Percentiles rank a stretch among this genome's conserved stretches.
Conservation (phyloP, 2,329 filamentous ascomycete species). For the Talaromyces sp. region DNA sequence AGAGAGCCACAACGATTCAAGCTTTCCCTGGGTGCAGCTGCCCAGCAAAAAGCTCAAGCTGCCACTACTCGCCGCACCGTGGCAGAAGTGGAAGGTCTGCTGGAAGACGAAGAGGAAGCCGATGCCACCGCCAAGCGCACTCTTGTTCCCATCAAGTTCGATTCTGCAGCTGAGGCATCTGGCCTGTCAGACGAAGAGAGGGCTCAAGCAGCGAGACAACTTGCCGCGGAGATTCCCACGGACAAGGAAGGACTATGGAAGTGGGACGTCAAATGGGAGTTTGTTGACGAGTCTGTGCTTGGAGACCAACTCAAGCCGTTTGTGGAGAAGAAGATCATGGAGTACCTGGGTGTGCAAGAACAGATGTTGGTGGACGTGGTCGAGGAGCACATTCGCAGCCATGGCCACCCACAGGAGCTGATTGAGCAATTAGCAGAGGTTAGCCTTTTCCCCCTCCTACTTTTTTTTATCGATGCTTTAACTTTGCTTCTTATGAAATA, state of each 20-base stretch:
- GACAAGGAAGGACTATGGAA: slow-evolving; percentile 82
- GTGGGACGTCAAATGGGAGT: slow-evolving; percentile 93
- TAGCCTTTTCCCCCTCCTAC: slow-evolving; percentile 33
- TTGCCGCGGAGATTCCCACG: slow-evolving; percentile 85
- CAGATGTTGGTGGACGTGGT: slow-evolving; percentile 92
- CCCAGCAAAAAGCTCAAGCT: slow-evolving; percentile 61
- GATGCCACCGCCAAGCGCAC: slow-evolving; percentile 64
- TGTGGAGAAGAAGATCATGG: slow-evolving; percentile 96
- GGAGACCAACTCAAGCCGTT: slow-evolving; percentile 86
- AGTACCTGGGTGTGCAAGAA: slow-evolving; percentile 93
- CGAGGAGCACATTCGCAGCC: slow-evolving; percentile 75
- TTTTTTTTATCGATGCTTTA: too few species aligned
- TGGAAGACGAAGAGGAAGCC: slow-evolving; percentile 91
- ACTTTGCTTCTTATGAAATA: neutral
- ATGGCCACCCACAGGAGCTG: slow-evolving; percentile 69
- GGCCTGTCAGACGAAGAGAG: slow-evolving; percentile 82
- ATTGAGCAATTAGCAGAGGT: slow-evolving; percentile 82
- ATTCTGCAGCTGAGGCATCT: slow-evolving; percentile 60
- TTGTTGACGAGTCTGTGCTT: slow-evolving; percentile 74
- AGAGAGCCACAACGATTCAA: slow-evolving; percentile 74
- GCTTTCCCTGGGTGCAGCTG: slow-evolving; percentile 82
- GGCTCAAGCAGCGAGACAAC: slow-evolving; percentile 69
- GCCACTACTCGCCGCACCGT: slow-evolving; percentile 67
- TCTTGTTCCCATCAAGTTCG: slow-evolving; percentile 77
- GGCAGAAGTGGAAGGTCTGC: slow-evolving; percentile 85